Evolutionary conservation across 495 filamentous ascomycete genomes (phyloP), one percentile per base, ranked within the genome.

Genomic region (Daldinia childiae): DNA sequence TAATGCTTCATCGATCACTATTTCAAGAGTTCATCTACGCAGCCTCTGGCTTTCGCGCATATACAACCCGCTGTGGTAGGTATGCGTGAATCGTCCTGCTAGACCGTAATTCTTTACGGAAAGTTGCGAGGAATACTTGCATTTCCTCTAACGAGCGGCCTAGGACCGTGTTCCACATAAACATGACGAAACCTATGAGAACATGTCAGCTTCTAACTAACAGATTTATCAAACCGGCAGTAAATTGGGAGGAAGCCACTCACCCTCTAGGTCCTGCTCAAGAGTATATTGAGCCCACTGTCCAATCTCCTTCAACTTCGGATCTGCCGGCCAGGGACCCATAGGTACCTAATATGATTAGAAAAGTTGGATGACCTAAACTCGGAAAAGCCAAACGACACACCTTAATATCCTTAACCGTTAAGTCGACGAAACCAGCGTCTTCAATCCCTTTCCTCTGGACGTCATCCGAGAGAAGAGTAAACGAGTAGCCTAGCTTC

Each of bases 301-400:
- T 3, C 86, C 86, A 32, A 88, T 74, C 66, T 86, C 79, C 65
- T 84, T 85, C 59, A 85, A 41, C 34, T 78, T 78, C 19, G 74
- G 74, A 41, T 87, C 80, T 6, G 69, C 74, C 9, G 83, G 76
- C 86, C 87, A 89, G 4, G 76, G 69, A 9, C 84, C 84, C 19
- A 82, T 59, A 7, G 82, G 81, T 11, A 77, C 65, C 71, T 79
- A n/a, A 72, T 43, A 36, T 36, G 34, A 36, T 36, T 36, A 36
- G 12, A 36, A 62, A 6, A 24, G 38, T 52, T 36, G 12, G 6
- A 66, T 34, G n/a, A 6, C n/a, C 19, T 2, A 48, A 21, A 48
- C 41, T 48, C 6, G 4, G n/a, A 19, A 48, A 48, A 19, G 8
- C 9, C 9, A 86, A 68, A 78, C 83, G 17, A 72, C 72, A 8